Percentiles rank a stretch among this genome's conserved stretches.
These are phyloP conservation scores for Brachypodium distachyon DNA, from an alignment of 202 grass and related monocot genomes.

Conservation along the genomic window DNA sequence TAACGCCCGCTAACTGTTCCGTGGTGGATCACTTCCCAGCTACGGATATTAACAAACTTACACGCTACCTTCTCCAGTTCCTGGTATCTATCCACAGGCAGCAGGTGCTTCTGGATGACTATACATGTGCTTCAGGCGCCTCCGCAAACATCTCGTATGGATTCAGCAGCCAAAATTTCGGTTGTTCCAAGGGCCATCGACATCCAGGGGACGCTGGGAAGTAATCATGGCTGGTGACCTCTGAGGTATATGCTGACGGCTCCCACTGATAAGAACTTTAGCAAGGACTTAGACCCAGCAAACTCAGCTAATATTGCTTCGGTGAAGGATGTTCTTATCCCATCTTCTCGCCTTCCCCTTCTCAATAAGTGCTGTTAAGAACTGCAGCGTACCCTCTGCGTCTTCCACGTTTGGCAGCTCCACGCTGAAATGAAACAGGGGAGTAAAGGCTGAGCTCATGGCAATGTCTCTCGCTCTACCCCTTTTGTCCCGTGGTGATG, in stretches of 20 bases:
- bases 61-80: neutral
- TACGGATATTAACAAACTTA: slow-evolving; percentile 3
- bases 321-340: slow-evolving; percentile 55
- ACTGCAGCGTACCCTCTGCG: slow-evolving; percentile 47
- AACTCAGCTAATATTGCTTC: slow-evolving; percentile 50
- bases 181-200: neutral
- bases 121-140: neutral
- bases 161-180: neutral
- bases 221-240: neutral
- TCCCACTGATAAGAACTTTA: neutral
- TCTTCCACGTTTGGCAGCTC: slow-evolving; percentile 60
- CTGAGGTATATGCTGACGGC: neutral
- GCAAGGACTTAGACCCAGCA: neutral
- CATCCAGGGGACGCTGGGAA: neutral
- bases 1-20: neutral
- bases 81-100: slow-evolving; percentile 6
- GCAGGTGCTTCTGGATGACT: neutral
- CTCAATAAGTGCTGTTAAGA: slow-evolving; percentile 40
- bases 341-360: slow-evolving; percentile 54
- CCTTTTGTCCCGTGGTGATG: slow-evolving; percentile 55
- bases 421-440: slow-evolving; percentile 54
- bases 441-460: slow-evolving; percentile 37
- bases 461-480: slow-evolving; percentile 31
- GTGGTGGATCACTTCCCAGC: slow-evolving; percentile 8
- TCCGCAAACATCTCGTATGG: neutral